phyloP scores from a whole-genome alignment of 2,329 filamentous ascomycete species.

The Microsporum ferrugineum region DNA sequence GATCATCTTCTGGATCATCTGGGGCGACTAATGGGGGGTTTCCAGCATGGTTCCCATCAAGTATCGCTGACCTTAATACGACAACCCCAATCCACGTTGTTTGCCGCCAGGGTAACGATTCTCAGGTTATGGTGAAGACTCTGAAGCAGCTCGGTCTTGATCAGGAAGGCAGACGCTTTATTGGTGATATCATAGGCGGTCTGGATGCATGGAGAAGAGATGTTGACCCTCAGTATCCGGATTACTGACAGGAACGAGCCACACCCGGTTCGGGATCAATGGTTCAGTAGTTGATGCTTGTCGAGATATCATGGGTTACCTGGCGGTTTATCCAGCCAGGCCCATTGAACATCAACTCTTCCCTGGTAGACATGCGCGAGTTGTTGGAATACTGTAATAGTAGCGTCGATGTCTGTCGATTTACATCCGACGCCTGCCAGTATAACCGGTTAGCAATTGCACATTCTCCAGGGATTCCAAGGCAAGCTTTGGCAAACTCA shows the following conservation, averaged over 20 bases:
- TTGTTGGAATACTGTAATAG: conserved; percentile 37
- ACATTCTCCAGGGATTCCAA: not conserved
- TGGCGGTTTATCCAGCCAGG: conserved; percentile 37
- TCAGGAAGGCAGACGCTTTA: conserved; percentile 23
- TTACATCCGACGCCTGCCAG: conserved; percentile 36
- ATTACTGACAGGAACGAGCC: conserved; percentile 22
- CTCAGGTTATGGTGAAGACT: conserved; percentile 34
- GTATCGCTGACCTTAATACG: not conserved
- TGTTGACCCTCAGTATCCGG: conserved; percentile 32
- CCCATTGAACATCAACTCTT: conserved; percentile 40
- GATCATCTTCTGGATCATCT: conserved; percentile 13
- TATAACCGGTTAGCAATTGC: conserved; percentile 10
- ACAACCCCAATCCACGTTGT: conserved; percentile 33
- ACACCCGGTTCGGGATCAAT: not conserved
- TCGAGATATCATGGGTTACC: conserved; percentile 9
- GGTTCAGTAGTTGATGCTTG: not conserved
- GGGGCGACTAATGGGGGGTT: not conserved
- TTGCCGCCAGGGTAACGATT: conserved; percentile 41
- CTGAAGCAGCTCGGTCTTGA: conserved; percentile 31
- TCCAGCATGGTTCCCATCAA: not conserved
- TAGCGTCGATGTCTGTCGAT: conserved; percentile 41
- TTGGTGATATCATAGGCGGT: conserved; percentile 35
- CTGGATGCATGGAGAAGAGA: conserved; percentile 34
- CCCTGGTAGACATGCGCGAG: conserved; percentile 38
- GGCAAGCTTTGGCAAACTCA: conserved; percentile 12